phyloP scores from a whole-genome alignment of 2,329 filamentous ascomycete species.

The Berkeleyomyces rouxiae region DNA sequence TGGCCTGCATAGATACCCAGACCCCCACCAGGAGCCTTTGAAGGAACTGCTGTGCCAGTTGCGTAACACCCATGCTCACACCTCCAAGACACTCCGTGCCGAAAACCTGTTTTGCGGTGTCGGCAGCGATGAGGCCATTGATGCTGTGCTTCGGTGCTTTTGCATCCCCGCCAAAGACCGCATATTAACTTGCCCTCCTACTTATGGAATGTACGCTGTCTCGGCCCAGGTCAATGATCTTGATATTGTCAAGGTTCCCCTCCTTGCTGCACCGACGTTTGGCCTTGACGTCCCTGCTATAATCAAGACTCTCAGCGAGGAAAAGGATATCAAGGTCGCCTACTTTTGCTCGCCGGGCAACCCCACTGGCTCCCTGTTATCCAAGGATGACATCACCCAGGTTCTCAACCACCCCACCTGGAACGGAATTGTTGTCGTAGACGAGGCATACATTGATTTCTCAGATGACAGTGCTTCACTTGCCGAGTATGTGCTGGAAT shows the following conservation, averaged over 20 bases:
- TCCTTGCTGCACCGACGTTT: constrained; percentile 57
- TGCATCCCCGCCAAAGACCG: constrained; percentile 75
- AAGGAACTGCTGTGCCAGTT: constrained; percentile 77
- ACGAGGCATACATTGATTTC: constrained; percentile 95
- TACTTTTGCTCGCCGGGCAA: constrained; percentile 95
- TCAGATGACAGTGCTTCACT: constrained; percentile 59
- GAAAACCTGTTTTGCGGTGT: constrained; percentile 89
- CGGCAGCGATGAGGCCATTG: constrained; percentile 92
- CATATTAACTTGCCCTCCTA: constrained; percentile 88
- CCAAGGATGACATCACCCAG: constrained; percentile 54
- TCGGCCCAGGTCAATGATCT: constrained; percentile 92
- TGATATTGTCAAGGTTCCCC: constrained; percentile 66
- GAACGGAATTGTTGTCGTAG: constrained; percentile 87
- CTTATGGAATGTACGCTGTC: constrained; percentile 96
- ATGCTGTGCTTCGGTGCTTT: constrained; percentile 84
- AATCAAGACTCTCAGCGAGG: constrained; percentile 40
- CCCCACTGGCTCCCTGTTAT: constrained; percentile 66
- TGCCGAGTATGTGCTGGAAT: constrained; percentile 80
- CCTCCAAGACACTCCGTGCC: constrained; percentile 52
- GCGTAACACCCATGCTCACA: constrained; percentile 74
- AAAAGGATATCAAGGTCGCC: constrained; percentile 59
- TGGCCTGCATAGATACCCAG: constrained; percentile 83
- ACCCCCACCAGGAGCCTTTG: constrained; percentile 78
- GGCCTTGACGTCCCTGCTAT: constrained; percentile 56
- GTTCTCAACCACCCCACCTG: constrained; percentile 76